These are phyloP conservation scores for Nicotiana undulata DNA, from an alignment of 257 asterid species.

Conservation along the genomic window DNA sequence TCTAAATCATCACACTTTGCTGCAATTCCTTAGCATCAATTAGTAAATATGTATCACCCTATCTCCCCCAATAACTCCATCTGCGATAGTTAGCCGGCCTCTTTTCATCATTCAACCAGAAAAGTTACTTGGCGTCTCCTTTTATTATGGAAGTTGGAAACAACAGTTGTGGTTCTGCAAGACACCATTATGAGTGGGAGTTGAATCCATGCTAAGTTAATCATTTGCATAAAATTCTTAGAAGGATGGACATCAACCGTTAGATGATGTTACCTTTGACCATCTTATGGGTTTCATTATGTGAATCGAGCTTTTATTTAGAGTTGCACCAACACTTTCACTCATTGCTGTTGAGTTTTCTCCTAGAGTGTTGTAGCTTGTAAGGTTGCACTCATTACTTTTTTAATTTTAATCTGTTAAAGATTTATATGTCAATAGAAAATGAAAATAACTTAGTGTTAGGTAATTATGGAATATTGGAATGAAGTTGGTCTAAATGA, in stretches of 20 bases:
- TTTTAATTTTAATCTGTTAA: neutral
- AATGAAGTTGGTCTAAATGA: neutral
- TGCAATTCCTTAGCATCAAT: neutral
- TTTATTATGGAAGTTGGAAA: neutral
- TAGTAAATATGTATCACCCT: neutral
- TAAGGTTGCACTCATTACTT: neutral
- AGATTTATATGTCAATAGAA: neutral
- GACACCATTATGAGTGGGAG: neutral
- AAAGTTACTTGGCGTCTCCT: neutral
- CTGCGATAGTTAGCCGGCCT: neutral
- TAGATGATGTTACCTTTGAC: neutral
- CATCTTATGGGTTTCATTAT: neutral
- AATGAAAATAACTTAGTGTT: neutral
- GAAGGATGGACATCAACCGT: neutral
- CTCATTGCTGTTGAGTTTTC: neutral
- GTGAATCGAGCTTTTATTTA: neutral
- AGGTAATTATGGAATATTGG: neutral
- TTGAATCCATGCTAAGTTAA: neutral
- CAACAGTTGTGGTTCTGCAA: neutral
- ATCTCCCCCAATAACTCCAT: neutral
- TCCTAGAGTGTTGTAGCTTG: neutral
- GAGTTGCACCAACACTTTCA: neutral
- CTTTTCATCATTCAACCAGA: neutral
- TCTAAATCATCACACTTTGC: neutral
- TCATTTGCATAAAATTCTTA: neutral